Base-by-base conservation (phyloP, 2,329 filamentous ascomycete species). In the Neonectria coccinea region DNA sequence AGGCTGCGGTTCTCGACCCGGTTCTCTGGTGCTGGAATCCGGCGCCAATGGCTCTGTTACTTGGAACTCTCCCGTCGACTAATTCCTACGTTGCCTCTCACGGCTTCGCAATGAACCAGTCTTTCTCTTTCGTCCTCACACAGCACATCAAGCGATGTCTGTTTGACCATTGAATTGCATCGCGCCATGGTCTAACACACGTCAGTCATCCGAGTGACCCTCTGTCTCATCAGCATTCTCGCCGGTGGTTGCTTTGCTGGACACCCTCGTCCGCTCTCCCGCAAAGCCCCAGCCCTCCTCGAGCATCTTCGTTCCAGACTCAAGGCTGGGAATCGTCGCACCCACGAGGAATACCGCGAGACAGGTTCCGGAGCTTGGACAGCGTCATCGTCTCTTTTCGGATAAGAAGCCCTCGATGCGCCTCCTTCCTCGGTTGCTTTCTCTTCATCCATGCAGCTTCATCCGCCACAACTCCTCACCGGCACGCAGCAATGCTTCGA, bases 401-500 rank as follows among this genome's bases (percentile, higher is more conserved):
- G 62, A 70, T 69, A 73, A 65, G 48, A 71, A 64, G 64, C 39
- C 44, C 55, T 55, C 3, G 51, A 45, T 29, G 58, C 52, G 42
- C 67, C 48, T 31, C 55, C 36, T 10, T 31, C 41, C 11, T 29
- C 41, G 29, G 22, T 27, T n/a, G 44, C 25, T 33, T 14, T 10
- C n/a, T 8, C 45, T 22, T 25, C 25, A 25, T 25, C 25, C 31
- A 62, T 47, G 51, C 61, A 41, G 52, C 53, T 31, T 54, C 61
- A 56, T 31, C 33, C 51, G 65, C 42, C 22, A 52, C 47, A 63
- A 63, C 27, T 29, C 52, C 8, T 20, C 18, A 51, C 36, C 39
- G 36, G 16, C 27, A 14, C 20, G 27, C 56, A 42, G 59, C 59
- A 22, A 75, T 77, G 73, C 67, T 72, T 50, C 69, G 67, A 25